Evolutionary conservation across 1,139 yeast genomes (phyloP).

Genomic region (Protomyces inouyei): DNA sequence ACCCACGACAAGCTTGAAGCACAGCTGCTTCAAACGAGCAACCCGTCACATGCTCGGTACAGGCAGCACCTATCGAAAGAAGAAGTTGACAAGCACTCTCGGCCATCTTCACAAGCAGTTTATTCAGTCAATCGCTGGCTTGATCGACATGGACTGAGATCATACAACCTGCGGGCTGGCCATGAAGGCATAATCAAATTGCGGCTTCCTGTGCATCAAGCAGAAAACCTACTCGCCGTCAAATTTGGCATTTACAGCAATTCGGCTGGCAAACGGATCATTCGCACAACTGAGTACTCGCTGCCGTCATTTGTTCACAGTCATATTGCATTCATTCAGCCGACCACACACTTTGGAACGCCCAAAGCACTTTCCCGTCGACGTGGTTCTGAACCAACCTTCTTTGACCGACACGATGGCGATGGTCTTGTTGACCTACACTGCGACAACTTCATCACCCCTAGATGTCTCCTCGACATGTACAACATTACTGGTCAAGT

Average conservation of each 20-base stretch:
- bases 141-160: background rate
- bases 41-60: background rate
- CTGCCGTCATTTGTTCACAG: conserved; percentile 1
- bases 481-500: conserved; percentile 1
- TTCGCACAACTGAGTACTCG: conserved; percentile 1
- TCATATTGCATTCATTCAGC: conserved; percentile 11
- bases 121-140: background rate
- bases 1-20: background rate
- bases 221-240: conserved; percentile 2
- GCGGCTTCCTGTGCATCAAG: background rate
- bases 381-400: background rate
- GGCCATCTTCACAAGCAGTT: background rate
- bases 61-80: conserved; percentile 3
- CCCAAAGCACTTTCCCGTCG: background rate
- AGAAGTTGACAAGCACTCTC: conserved; percentile 3
- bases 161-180: background rate
- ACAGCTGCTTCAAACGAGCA: background rate
- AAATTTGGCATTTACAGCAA: background rate
- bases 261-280: background rate
- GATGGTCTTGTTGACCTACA: background rate
- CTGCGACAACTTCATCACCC: conserved; percentile 8
- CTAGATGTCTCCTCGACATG: conserved; percentile 6
- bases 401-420: background rate
- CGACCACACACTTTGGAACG: conserved; percentile 16
- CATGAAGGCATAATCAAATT: background rate